Conservation (phyloP, 352 stramenopile genomes). For the Phytophthora kernoviae region DNA sequence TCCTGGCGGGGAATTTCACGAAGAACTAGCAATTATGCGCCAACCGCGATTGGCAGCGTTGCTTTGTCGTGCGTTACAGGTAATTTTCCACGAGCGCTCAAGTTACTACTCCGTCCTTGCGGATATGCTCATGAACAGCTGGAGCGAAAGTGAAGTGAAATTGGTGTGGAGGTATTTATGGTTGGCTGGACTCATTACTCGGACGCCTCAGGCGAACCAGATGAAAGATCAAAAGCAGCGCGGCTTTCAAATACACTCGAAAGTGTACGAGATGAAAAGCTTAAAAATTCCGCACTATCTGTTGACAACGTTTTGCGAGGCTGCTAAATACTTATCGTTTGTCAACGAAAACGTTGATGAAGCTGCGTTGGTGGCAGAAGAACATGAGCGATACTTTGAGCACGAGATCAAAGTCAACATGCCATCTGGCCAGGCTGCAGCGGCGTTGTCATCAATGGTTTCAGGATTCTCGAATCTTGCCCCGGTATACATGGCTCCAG, state of each 20-base stretch:
- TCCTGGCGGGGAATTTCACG: slow-evolving; percentile 67
- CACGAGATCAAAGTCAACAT: slow-evolving; percentile 68
- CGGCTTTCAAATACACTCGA: slow-evolving; percentile 73
- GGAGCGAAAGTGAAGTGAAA: slow-evolving; percentile 78
- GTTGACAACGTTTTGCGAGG: slow-evolving; percentile 72
- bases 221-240: slow-evolving; percentile 67
- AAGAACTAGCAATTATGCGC: slow-evolving; percentile 58
- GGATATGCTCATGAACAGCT: slow-evolving; percentile 74
- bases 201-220: slow-evolving; percentile 48
- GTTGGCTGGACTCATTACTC: slow-evolving; percentile 75
- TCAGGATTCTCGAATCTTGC: slow-evolving; percentile 46
- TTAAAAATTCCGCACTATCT: slow-evolving; percentile 67
- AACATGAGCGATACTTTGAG: slow-evolving; percentile 53
- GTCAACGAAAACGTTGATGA: slow-evolving; percentile 75
- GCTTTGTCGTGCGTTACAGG: slow-evolving; percentile 74
- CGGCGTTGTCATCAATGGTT: slow-evolving; percentile 62
- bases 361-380: slow-evolving; percentile 39
- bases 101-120: slow-evolving; percentile 77
- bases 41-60: slow-evolving; percentile 72
- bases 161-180: slow-evolving; percentile 87
- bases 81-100: slow-evolving; percentile 76
- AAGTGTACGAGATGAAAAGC: slow-evolving; percentile 75
- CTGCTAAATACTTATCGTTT: slow-evolving; percentile 75
- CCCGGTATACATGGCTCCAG: slow-evolving; percentile 42
- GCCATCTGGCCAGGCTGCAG: slow-evolving; percentile 46